A percentile compares a stretch with the other conserved stretches of the same genome.
phyloP scores from a whole-genome alignment of 768 basidiomycete genomes.

The Xanthoconium stramineum region DNA sequence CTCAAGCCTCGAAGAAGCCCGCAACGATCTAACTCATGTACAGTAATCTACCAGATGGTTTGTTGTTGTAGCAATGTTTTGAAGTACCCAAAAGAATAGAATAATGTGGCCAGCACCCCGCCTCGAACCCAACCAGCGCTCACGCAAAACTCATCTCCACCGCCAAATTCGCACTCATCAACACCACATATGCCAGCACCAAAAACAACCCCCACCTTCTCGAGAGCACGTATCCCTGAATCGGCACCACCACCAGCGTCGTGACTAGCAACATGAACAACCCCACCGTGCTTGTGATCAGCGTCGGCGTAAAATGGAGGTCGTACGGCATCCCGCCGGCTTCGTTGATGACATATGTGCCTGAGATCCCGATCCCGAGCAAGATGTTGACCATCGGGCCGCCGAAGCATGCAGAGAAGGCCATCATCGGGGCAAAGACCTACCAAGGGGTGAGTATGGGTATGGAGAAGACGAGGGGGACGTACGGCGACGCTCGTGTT shows the following conservation, averaged over 20 bases:
- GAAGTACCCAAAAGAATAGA: too few relatives aligned
- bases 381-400: constrained; percentile 91
- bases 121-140: not conserved
- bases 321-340: constrained; percentile 53
- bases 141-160: constrained; percentile 56
- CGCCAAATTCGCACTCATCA: constrained; percentile 77
- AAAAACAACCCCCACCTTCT: constrained; percentile 80
- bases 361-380: constrained; percentile 88
- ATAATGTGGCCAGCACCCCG: too few relatives aligned
- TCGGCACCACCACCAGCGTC: constrained; percentile 81
- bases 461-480: constrained; percentile 1
- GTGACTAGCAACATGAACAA: constrained; percentile 70
- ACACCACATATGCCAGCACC: constrained; percentile 64
- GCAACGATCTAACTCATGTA: too few relatives aligned
- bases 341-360: constrained; percentile 76
- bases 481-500: constrained; percentile 91
- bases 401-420: constrained; percentile 92
- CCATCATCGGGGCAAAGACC: constrained; percentile 91
- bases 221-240: constrained; percentile 79
- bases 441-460: constrained; percentile 20
- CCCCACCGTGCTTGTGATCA: constrained; percentile 80
- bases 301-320: constrained; percentile 78
- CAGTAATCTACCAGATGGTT: too few relatives aligned
- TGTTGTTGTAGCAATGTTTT: too few relatives aligned
- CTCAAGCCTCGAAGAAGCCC: too few relatives aligned